These are phyloP conservation scores for Cladosporium sp. DNA, from an alignment of 2,329 filamentous ascomycete species.

Conservation along the genomic window DNA sequence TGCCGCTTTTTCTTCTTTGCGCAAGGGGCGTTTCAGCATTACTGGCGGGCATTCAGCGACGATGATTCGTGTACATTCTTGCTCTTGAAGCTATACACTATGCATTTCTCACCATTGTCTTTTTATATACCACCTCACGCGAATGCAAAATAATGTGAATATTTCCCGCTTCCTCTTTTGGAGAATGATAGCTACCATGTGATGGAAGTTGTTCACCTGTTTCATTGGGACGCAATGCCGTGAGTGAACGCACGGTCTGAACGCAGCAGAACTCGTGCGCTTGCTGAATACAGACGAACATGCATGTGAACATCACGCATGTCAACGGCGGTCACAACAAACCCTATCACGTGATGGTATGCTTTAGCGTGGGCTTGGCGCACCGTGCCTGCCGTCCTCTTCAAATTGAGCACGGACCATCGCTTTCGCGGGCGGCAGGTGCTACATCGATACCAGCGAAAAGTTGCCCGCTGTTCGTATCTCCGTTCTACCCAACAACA, in stretches of 20 bases:
- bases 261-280: no score
- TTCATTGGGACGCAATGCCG: no score
- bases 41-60: conserved; percentile 2
- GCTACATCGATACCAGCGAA: conserved; percentile 10
- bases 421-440: neutral
- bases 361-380: neutral
- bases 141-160: neutral
- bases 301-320: neutral
- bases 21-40: neutral
- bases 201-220: no score
- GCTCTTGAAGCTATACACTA: neutral
- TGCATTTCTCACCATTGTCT: neutral
- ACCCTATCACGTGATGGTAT: neutral
- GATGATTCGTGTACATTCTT: neutral
- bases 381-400: neutral
- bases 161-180: no score
- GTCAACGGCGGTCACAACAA: neutral
- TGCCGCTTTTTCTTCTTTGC: neutral
- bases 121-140: neutral
- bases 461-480: conserved; percentile 4
- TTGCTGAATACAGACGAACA: no score
- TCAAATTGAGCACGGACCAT: conserved; percentile 4
- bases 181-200: no score
- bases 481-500: neutral
- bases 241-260: no score